These are phyloP conservation scores for Lyophyllum atratum DNA, from an alignment of 768 basidiomycete species.

Conservation along the genomic window DNA sequence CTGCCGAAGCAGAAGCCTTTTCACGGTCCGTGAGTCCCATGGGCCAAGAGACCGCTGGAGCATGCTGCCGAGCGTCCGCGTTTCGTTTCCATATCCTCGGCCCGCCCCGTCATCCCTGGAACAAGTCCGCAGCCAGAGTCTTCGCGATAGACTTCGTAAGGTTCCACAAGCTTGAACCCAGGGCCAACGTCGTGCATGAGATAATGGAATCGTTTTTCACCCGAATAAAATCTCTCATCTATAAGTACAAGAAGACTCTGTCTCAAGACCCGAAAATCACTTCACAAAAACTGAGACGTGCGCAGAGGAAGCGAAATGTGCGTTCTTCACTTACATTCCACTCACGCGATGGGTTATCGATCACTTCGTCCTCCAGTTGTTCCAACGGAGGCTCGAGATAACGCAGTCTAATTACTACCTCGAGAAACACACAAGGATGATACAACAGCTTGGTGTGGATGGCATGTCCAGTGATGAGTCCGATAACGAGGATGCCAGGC, in stretches of 20 bases:
- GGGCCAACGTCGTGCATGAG: background rate
- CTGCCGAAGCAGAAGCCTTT: too few relatives aligned
- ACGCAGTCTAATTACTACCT: constrained; percentile 8
- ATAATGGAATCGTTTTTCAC: background rate
- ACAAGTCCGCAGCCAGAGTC: background rate
- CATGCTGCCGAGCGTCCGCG: too few relatives aligned
- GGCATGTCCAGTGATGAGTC: constrained; percentile 29
- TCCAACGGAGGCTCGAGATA: constrained; percentile 5
- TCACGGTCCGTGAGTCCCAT: too few relatives aligned
- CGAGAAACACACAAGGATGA: constrained; percentile 13
- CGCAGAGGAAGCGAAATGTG: background rate
- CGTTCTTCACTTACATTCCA: background rate
- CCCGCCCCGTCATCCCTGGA: background rate
- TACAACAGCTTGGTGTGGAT: constrained; percentile 20
- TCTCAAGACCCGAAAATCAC: background rate
- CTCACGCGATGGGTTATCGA: background rate
- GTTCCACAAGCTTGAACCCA: background rate
- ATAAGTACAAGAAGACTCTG: background rate
- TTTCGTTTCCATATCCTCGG: background rate
- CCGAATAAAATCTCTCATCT: background rate
- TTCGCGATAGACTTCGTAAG: background rate
- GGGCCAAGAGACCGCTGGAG: too few relatives aligned
- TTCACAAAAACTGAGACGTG: background rate
- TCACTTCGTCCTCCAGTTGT: background rate
- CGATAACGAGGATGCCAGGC: constrained; percentile 6